Base-by-base conservation (phyloP, 495 filamentous ascomycete species). In the Chaetomium tenue region DNA sequence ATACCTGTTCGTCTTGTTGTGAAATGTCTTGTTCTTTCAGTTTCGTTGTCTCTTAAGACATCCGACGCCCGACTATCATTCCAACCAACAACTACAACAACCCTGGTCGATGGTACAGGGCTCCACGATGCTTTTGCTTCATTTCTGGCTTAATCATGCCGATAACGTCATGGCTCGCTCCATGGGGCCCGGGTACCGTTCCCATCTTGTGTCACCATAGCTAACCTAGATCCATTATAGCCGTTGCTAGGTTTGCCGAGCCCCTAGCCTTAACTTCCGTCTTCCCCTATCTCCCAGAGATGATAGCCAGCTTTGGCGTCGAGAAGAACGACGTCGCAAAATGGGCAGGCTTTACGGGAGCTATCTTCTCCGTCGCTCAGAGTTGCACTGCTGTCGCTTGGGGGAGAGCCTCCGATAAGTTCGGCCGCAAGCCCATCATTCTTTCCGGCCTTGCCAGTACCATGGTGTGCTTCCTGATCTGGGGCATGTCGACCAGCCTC, bases 271-370 rank as follows among this genome's bases (percentile, higher is more conserved):
- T 92, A 66, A 96, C 92, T 6, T 92, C 89, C 11, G 86, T 96
- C 65, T 90, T 89, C 65, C 93, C 93, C 18, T 98, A 98, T 73
- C 82, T 98, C 44, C 91, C 90, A 26, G 93, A 92, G 78, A 92
- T 96, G 87, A 90, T 94, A 58, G 84, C 88, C 66, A 86, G 82
- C 76, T 89, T 96, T 64, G 86, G 87, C 20, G 82, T 95, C n/a
- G 81, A 86, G 26, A 81, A 85, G 64, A 81, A 86, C 55, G 81
- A 92, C 26, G 83, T 96, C 52, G 90, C 88, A 54, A 86, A 86
- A 82, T 93, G 89, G 87, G 89, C 88, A 15, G 79, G 90, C 39
- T 79, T 92, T 66, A 86, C 86, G 0, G 87, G 86, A 2, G 87
- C 90, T 61, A 79, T 89, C 66, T 91, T 92, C 77, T 90, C 87